These are phyloP conservation scores for Sideroxylon spinosum DNA, from an alignment of 179 eudicot genomes.

Conservation along the genomic window DNA sequence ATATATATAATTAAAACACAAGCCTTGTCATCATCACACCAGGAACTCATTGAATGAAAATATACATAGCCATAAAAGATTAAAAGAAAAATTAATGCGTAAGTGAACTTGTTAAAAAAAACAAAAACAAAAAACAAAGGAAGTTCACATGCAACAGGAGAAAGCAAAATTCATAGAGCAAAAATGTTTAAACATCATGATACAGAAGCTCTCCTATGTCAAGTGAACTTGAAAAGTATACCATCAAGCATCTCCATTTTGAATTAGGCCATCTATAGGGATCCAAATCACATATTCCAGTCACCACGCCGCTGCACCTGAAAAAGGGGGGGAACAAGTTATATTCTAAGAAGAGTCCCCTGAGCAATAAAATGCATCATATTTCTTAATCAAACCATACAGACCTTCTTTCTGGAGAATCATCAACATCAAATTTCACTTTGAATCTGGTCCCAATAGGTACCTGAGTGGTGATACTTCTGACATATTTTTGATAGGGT, in stretches of 20 bases:
- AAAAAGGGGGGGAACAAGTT: constrained; percentile 10
- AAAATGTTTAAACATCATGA: background rate
- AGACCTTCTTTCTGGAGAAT: constrained; percentile 82
- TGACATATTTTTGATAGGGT: constrained; percentile 49
- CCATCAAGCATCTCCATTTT: constrained; percentile 80
- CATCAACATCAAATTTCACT: constrained; percentile 66
- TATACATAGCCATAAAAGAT: background rate
- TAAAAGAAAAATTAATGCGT: constrained; percentile 3
- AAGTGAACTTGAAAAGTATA: constrained; percentile 23
- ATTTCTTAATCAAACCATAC: background rate
- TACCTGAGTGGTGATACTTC: constrained; percentile 40
- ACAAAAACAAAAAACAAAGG: background rate
- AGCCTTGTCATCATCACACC: background rate
- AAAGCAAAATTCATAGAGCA: background rate
- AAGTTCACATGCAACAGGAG: background rate
- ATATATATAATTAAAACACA: background rate
- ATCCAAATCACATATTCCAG: constrained; percentile 57
- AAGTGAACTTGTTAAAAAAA: background rate
- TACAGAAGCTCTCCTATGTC: background rate
- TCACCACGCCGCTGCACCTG: constrained; percentile 64
- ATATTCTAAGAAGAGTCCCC: background rate
- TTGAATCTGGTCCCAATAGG: constrained; percentile 67
- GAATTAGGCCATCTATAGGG: constrained; percentile 71
- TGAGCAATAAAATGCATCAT: background rate
- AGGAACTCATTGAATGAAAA: background rate